A percentile compares a stretch with the other conserved stretches of the same genome.
Conservation (phyloP, 2,329 filamentous ascomycete genomes). For the Penicillium sp. region DNA sequence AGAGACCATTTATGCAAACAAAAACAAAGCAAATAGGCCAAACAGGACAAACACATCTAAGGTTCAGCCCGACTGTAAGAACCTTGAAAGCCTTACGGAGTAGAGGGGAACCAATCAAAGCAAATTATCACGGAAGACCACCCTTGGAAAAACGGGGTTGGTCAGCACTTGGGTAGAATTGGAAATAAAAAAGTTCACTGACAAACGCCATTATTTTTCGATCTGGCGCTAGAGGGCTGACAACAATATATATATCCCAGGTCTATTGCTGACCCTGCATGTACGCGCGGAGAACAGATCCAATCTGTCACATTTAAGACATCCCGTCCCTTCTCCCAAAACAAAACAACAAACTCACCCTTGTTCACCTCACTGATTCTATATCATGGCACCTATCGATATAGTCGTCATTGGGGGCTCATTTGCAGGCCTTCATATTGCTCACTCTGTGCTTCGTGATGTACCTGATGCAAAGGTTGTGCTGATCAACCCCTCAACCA, state of each 20-base stretch:
- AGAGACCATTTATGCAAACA: no score
- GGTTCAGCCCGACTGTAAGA: not conserved
- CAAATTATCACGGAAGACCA: not conserved
- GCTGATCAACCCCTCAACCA: slow-evolving; percentile 53
- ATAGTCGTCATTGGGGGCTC: slow-evolving; percentile 42
- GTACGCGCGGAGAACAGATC: not conserved
- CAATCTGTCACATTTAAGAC: slow-evolving; percentile 10
- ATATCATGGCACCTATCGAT: slow-evolving; percentile 19
- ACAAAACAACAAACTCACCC: not conserved
- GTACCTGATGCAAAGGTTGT: slow-evolving; percentile 46
- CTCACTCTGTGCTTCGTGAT: slow-evolving; percentile 39
- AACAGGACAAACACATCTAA: not conserved
- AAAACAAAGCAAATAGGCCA: not conserved
- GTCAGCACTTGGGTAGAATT: not conserved
- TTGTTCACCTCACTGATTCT: not conserved
- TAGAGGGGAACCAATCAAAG: not conserved
- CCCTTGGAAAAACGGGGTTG: not conserved
- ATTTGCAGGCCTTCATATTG: slow-evolving; percentile 35
- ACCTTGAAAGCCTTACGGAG: not conserved
- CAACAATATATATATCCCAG: not conserved
- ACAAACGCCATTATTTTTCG: not conserved
- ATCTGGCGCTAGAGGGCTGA: not conserved
- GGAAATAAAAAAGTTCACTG: not conserved
- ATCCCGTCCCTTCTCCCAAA: not conserved
- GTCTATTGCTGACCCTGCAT: slow-evolving; percentile 1